These are phyloP conservation scores for Eleusine indica DNA, from an alignment of 176 grass and related monocot genomes.

Conservation along the genomic window DNA sequence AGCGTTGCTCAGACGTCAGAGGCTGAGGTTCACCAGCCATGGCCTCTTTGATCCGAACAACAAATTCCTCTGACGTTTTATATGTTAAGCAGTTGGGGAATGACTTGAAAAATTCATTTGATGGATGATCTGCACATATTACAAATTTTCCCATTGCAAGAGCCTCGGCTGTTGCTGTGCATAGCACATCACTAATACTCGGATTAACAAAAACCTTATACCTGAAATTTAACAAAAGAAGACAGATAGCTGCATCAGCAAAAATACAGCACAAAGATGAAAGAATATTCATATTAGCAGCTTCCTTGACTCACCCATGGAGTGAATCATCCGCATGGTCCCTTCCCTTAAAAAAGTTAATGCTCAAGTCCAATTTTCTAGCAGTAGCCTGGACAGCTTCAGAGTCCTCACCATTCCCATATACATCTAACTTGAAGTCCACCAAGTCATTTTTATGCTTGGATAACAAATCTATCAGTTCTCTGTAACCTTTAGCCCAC, in stretches of 20 bases:
- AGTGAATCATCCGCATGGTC: slow-evolving; percentile 85
- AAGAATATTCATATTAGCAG: slow-evolving; percentile 29
- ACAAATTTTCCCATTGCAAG: slow-evolving; percentile 97
- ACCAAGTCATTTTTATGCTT: slow-evolving; percentile 68
- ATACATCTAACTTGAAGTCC: slow-evolving; percentile 70
- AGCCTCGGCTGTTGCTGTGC: slow-evolving; percentile 91
- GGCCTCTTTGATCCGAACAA: slow-evolving; percentile 69
- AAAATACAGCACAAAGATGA: background rate
- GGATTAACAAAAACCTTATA: slow-evolving; percentile 97
- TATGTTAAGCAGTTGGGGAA: slow-evolving; percentile 97
- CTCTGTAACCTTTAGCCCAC: slow-evolving; percentile 93
- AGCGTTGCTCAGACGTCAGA: slow-evolving; percentile 73
- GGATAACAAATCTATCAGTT: slow-evolving; percentile 79
- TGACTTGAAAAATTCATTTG: slow-evolving; percentile 88
- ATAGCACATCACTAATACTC: slow-evolving; percentile 88
- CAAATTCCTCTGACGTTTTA: slow-evolving; percentile 77
- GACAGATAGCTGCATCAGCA: slow-evolving; percentile 26
- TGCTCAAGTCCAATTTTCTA: slow-evolving; percentile 69
- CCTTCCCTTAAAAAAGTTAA: slow-evolving; percentile 80
- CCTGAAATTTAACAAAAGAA: slow-evolving; percentile 49
- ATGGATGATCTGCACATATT: slow-evolving; percentile 92
- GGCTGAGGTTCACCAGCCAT: slow-evolving; percentile 71
- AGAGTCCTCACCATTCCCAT: slow-evolving; percentile 86
- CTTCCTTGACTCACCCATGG: slow-evolving; percentile 66
- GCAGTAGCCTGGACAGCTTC: slow-evolving; percentile 66